A percentile compares a stretch with the other conserved stretches of the same genome.
phyloP scores from a whole-genome alignment of 2,329 filamentous ascomycete genomes.

The Aspergillus ochraceoroseus region DNA sequence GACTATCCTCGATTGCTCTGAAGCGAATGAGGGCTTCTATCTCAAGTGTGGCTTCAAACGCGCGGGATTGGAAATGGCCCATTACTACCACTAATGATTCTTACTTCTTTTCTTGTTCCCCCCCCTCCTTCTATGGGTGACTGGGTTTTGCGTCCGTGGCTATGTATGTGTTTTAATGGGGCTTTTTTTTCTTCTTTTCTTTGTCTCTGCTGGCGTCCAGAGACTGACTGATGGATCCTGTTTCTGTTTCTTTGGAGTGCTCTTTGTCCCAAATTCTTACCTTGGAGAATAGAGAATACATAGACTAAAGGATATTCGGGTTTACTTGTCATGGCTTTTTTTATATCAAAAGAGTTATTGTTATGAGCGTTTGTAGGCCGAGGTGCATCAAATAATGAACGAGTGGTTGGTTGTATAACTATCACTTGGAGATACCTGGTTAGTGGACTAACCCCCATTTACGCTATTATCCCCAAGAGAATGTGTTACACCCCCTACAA shows the following conservation, averaged over 20 bases:
- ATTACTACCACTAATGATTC: slow-evolving; percentile 71
- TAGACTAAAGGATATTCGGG: slow-evolving; percentile 3
- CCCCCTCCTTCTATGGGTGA: no score
- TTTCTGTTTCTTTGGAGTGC: neutral
- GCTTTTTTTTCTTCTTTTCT: no score
- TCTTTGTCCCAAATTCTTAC: neutral
- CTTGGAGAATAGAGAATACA: slow-evolving; percentile 7
- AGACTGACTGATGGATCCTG: neutral
- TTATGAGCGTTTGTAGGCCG: no score
- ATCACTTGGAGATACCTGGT: no score
- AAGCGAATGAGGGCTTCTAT: slow-evolving; percentile 96
- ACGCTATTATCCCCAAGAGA: no score
- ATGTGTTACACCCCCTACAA: no score
- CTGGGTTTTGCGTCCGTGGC: no score
- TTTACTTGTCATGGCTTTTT: neutral
- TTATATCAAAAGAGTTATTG: neutral
- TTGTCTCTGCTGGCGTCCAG: slow-evolving; percentile 8
- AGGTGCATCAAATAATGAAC: no score
- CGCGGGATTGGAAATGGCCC: slow-evolving; percentile 92
- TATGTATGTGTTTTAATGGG: no score
- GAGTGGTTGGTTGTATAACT: no score
- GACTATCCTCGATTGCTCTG: slow-evolving; percentile 93
- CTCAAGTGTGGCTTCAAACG: slow-evolving; percentile 94
- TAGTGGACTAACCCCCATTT: no score
- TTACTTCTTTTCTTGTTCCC: no score